Evolutionary conservation across 441 rosid species (phyloP).

Genomic region (Corymbia calophylla): DNA sequence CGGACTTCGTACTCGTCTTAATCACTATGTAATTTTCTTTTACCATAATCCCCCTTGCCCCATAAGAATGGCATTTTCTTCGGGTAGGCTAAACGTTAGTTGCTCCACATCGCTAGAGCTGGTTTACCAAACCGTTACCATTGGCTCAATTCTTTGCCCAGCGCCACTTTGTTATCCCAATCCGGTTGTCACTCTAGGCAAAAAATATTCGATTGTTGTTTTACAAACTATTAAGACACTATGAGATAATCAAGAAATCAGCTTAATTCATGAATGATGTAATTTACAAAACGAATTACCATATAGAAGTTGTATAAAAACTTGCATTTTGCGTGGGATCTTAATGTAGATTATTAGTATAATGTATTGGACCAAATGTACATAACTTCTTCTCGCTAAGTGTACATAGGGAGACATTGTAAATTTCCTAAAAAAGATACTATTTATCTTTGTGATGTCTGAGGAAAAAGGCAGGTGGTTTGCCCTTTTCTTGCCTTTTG

Average conservation of each 20-base stretch:
- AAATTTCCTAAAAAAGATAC: background rate
- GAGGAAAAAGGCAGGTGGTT: background rate
- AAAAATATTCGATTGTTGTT: background rate
- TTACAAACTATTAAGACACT: background rate
- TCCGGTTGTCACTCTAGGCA: background rate
- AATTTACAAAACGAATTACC: background rate
- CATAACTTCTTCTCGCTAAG: background rate
- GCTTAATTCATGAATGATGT: background rate
- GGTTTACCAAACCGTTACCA: background rate
- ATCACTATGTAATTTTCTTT: background rate
- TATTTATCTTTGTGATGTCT: background rate
- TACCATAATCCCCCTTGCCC: background rate
- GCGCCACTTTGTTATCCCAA: background rate
- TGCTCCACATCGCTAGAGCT: background rate
- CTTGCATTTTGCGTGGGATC: background rate
- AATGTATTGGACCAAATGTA: background rate
- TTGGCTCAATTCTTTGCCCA: background rate
- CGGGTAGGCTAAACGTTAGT: background rate
- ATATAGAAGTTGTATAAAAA: background rate
- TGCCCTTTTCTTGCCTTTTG: background rate
- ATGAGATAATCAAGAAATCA: fast-evolving
- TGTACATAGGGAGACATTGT: background rate
- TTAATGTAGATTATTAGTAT: background rate
- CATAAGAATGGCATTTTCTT: background rate
- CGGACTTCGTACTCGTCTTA: background rate